Evolutionary conservation across 2,329 filamentous ascomycete species (phyloP), one percentile per base, ranked within the genome.

Genomic region (Colletotrichum sidae): DNA sequence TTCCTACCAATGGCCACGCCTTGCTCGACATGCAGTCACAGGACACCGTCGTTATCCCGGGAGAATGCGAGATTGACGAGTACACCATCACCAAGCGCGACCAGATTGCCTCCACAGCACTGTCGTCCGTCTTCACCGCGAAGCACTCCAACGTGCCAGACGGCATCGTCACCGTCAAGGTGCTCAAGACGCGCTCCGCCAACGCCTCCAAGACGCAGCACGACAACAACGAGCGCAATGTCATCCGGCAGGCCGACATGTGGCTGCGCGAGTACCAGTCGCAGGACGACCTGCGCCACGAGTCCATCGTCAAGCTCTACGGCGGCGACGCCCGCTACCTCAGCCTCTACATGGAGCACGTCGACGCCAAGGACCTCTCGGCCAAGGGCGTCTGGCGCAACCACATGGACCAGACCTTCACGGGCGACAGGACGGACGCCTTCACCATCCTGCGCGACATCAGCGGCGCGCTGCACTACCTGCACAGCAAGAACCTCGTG

Each of bases 301-400:
- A 84, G 65, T 87, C 84, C 55, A 88, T 88, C 65, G 86, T 88
- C 61, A 81, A 81, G 25, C 79, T 87, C 56, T 86, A 88, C 64
- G 86, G 85, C 8, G 86, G 86, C 42, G 86, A 88, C 69, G 86
- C 86, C 7, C 83, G 86, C 39, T 87, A 85, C 70, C 74, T 89
- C 42, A 86, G 85, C 3, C 73, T 88, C 9, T 88, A 88, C 70
- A 88, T 89, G 86, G 86, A 88, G 71, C 84, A 88, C 65, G 80
- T 88, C 5, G 84, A 87, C 57, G 86, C 84, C 11, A 81, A 80
- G 49, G 86, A 88, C 68, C 77, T 89, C 42, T 81, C 83, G 1
- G 79, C 80, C 37, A 75, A 78, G 54, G 77, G 80, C 44, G 76
- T 80, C 8, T 88, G 86, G 86, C 82, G 85, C 33, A 80, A 76